Conservation (phyloP, 768 basidiomycete genomes). For the Hericium alpestre region DNA sequence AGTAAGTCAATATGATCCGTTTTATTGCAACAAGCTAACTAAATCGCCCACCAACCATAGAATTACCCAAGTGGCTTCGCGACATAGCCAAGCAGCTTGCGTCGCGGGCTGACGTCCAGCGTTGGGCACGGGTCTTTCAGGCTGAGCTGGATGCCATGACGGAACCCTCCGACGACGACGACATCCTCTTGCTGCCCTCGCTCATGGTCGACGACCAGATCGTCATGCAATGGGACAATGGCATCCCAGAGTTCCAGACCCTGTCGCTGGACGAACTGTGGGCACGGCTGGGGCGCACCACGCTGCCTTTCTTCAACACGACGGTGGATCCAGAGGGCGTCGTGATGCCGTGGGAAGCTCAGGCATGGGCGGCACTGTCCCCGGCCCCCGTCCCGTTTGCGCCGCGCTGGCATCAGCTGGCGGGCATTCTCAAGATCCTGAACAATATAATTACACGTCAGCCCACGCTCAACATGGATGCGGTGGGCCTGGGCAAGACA, state of each 20-base stretch:
- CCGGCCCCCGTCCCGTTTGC: not conserved
- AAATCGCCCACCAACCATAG: too few species aligned
- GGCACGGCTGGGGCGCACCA: not conserved
- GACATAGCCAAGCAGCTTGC: too few species aligned
- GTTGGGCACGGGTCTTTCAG: too few species aligned
- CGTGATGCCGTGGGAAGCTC: not conserved
- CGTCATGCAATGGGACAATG: not conserved
- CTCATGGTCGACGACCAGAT: not conserved
- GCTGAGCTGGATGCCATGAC: too few species aligned
- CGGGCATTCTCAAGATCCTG: conserved; percentile 15
- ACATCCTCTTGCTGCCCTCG: too few species aligned
- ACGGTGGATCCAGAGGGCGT: not conserved
- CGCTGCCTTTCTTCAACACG: not conserved
- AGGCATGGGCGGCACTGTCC: conserved; percentile 11
- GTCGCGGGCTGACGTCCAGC: too few species aligned
- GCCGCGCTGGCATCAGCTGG: not conserved
- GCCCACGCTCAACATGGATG: conserved; percentile 17
- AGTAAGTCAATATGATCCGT: too few species aligned
- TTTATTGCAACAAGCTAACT: too few species aligned
- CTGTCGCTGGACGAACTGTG: not conserved
- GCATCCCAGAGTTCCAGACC: not conserved
- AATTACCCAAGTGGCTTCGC: too few species aligned
- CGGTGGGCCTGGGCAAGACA: conserved; percentile 17
- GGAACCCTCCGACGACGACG: too few species aligned
- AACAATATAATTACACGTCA: not conserved